Base-by-base conservation (phyloP, 2,329 filamentous ascomycete genomes). In the Fusarium aywerte region DNA sequence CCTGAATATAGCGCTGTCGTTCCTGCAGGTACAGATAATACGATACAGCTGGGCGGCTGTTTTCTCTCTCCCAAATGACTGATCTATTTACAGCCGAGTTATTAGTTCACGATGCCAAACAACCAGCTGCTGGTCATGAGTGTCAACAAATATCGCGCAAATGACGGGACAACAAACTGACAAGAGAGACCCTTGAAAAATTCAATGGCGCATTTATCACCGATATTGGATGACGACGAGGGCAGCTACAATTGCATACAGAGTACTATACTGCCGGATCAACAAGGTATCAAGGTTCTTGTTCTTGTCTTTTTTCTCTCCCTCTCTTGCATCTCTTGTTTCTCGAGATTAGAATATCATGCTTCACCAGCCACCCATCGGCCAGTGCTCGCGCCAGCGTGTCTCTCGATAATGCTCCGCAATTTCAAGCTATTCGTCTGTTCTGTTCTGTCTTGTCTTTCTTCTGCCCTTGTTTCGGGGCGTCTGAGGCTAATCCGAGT, bases 1-100 rank as follows among this genome's bases (percentile, higher is more conserved):
- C 66, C 66, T 69, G 62, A 62, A 66, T 68, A 65, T 68, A 69
- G 70, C 60, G 70, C 55, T 65, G 66, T 68, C 70, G 74, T 75
- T 76, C 74, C 74, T 76, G 74, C 74, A 75, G 72, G 74, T 74
- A 68, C 31, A 31, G 43, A 18, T 53, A 42, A 54, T 31, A 43
- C 29, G 27, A 27, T 27, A 27, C 27, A 27, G 27, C 27, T 10
- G 27, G 27, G 27, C 27, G 11, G 27, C 27, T 27, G 27, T n/a
- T n/a, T n/a, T n/a, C n/a, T n/a, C n/a, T 15, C 16, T 33, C 35
- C 35, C 21, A 31, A 23, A 31, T 36, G 40, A 47, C 18, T 61
- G 58, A 32, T 53, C 55, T 60, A 32, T 33, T 44, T 35, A 44
- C 21, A 44, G 36, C 42, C 36, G 23, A 51, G 18, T n/a, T 20